Evolutionary conservation across 176 grass and related monocot species (phyloP).

Genomic region (Rhynchospora breviuscula): DNA sequence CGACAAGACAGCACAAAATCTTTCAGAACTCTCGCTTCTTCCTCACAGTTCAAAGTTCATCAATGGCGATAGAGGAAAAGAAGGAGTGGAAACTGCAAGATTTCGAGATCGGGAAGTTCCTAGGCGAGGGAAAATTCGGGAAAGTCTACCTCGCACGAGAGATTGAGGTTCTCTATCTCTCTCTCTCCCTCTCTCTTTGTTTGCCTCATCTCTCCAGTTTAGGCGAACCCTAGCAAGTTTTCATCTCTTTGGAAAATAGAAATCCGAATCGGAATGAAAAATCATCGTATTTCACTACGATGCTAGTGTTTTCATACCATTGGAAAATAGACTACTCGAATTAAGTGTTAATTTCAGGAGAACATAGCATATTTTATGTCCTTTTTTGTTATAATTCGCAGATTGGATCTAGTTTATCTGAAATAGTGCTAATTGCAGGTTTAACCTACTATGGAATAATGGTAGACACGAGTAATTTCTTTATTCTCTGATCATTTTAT

Average conservation of each 20-base stretch:
- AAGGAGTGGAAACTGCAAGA: slow-evolving; percentile 58
- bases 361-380: neutral
- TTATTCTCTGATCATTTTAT: neutral
- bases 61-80: slow-evolving; percentile 15
- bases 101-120: slow-evolving; percentile 72
- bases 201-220: neutral
- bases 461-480: neutral
- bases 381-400: neutral
- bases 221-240: slow-evolving; percentile 1
- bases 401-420: neutral
- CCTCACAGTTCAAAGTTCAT: neutral
- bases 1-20: neutral
- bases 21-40: neutral
- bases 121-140: slow-evolving; percentile 85
- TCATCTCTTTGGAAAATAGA: neutral
- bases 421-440: neutral
- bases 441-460: neutral
- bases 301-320: neutral
- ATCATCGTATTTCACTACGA: neutral
- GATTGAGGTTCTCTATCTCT: slow-evolving; percentile 45
- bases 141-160: slow-evolving; percentile 90
- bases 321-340: neutral
- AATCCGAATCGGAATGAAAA: neutral
- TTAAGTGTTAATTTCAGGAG: neutral
- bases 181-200: neutral